These are phyloP conservation scores for Raffaelea arxii DNA, from an alignment of 2,329 filamentous ascomycete genomes.

Conservation along the genomic window DNA sequence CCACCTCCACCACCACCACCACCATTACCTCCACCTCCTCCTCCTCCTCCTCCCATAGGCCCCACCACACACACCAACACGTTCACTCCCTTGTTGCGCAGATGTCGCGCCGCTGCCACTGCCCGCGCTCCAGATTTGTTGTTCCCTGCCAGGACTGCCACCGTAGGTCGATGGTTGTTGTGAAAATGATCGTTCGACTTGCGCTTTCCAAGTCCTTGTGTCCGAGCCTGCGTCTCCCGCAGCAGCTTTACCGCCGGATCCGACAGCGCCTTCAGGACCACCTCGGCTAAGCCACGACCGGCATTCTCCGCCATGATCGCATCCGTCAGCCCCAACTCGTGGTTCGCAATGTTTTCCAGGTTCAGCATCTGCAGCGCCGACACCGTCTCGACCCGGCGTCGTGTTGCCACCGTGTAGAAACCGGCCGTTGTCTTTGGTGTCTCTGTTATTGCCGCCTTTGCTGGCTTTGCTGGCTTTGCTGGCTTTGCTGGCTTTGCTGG, in stretches of 20 bases:
- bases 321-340: conserved; percentile 77
- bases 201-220: neutral
- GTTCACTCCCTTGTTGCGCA: conserved; percentile 72
- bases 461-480: too few relatives aligned
- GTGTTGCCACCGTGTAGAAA: conserved; percentile 44
- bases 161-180: conserved; percentile 28
- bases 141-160: conserved; percentile 86
- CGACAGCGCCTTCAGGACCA: conserved; percentile 59
- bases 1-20: too few relatives aligned
- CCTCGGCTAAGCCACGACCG: conserved; percentile 78
- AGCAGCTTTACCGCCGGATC: conserved; percentile 50
- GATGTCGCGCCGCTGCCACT: conserved; percentile 75
- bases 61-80: conserved; percentile 75
- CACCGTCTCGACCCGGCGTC: conserved; percentile 50
- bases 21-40: conserved; percentile 68
- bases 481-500: too few relatives aligned
- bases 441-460: too few relatives aligned
- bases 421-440: conserved; percentile 27
- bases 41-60: too few relatives aligned
- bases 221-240: too few relatives aligned
- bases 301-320: conserved; percentile 90
- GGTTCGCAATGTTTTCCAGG: conserved; percentile 81
- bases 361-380: conserved; percentile 81
- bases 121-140: conserved; percentile 81
- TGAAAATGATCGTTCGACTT: conserved; percentile 8